Conservation (phyloP, 129 eudicot species). For the Pseudognaphalium luteoalbum region DNA sequence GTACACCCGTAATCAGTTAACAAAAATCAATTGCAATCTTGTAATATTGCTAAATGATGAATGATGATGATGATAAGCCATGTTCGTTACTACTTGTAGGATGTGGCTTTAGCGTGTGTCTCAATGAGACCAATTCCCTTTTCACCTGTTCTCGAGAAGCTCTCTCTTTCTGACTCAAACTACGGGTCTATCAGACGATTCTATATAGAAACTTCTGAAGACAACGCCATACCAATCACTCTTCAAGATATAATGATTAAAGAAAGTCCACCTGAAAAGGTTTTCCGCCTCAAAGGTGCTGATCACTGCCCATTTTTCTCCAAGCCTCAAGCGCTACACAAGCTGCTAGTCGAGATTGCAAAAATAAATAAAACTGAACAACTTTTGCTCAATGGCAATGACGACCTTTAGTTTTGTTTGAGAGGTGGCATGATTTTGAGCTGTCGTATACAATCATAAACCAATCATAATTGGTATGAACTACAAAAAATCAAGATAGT, state of each 20-base stretch:
- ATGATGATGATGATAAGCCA: neutral
- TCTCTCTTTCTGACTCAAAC: conserved; percentile 62
- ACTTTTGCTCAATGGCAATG: neutral
- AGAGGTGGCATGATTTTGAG: conserved; percentile 27
- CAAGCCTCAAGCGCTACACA: conserved; percentile 88
- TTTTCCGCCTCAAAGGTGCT: conserved; percentile 83
- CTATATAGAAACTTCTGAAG: conserved; percentile 76
- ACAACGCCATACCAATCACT: conserved; percentile 68
- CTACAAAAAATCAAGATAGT: neutral
- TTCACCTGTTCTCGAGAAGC: conserved; percentile 80
- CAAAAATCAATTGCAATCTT: neutral
- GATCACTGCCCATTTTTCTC: conserved; percentile 98
- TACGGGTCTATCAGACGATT: conserved; percentile 82
- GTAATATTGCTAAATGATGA: neutral
- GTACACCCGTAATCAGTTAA: neutral
- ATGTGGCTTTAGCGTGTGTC: conserved; percentile 81
- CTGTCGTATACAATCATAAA: conserved; percentile 16
- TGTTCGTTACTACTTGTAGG: conserved; percentile 42
- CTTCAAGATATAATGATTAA: conserved; percentile 64
- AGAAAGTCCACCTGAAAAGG: conserved; percentile 68
- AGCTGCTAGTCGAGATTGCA: conserved; percentile 71
- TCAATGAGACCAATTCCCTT: conserved; percentile 95
- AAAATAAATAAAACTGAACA: conserved; percentile 36
- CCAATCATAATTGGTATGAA: neutral
- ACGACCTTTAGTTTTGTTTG: neutral